Evolutionary conservation across 805 yeast genomes (phyloP), one percentile per base, ranked within the genome.

Genomic region (Yarrowia deformans): DNA sequence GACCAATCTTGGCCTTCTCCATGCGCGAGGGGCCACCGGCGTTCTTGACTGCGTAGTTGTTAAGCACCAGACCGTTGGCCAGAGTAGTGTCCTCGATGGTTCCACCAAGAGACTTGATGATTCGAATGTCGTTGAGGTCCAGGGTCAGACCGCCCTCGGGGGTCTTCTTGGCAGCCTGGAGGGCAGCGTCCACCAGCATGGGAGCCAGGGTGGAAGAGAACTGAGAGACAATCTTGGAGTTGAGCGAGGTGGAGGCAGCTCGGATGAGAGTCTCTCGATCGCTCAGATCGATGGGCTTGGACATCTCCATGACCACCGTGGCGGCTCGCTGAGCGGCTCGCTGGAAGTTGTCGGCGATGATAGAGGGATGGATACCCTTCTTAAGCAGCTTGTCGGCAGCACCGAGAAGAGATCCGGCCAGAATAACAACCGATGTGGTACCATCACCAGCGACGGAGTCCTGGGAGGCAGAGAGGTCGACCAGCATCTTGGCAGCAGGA

Each of bases 391-490:
- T 89, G 75, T 95, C 99, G 69, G 98, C 97, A 18, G 99, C 99
- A 39, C 94, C 97, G 69, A 95, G 83, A 61, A 95, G 81, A 6
- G 98, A 94, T 45, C 99, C 99, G 7, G 98, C 91, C 71, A 95
- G 83, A 69, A 95, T 94, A 37, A 96, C 99, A 40, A 95, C 99
- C 1, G 97, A 89, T 0, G 99, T 95, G 42, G 99, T 95, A 72
- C 99, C 99, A 78, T 95, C 99, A 69, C 99, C 99, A n/a, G 98
- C 99, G 79, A 93, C 99, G 46, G 93, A 90, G 75, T 95, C 99
- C 81, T 95, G 99, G 1, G 99, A 98, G 50, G 93, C 97, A 70
- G 97, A 90, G 35, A 95, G 91, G 77, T 95, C 98, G 55, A 95
- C 99, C n/a, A 87, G 82, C 98, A 95, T 95, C 76, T 93, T 90